These are phyloP conservation scores for Clavariopsis aquatica DNA, from an alignment of 495 filamentous ascomycete genomes.

Conservation along the genomic window DNA sequence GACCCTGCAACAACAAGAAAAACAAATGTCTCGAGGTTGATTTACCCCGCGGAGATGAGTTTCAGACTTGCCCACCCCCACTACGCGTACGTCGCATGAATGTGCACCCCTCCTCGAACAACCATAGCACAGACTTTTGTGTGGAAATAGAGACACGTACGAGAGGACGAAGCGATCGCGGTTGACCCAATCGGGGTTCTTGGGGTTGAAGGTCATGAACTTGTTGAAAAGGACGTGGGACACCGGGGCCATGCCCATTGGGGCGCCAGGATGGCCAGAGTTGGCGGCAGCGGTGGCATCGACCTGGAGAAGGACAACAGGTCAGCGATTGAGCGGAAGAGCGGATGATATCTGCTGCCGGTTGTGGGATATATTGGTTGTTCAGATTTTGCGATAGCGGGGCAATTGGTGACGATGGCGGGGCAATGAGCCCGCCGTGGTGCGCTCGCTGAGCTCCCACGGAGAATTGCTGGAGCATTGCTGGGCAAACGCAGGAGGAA, in stretches of 20 bases:
- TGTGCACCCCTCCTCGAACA: not conserved
- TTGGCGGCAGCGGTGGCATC: conserved; percentile 97
- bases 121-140: not conserved
- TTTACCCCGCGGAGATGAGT: conserved; percentile 28
- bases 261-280: conserved; percentile 97
- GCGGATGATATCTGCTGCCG: conserved; percentile 13
- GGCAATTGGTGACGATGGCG: conserved; percentile 46
- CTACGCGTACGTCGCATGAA: not conserved
- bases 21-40: conserved; percentile 20
- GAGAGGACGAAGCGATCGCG: conserved; percentile 98
- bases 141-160: conserved; percentile 60
- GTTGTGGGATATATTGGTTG: conserved; percentile 1
- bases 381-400: conserved; percentile 42
- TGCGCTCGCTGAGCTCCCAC: not conserved
- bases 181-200: conserved; percentile 96
- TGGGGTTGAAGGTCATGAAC: conserved; percentile 99
- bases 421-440: conserved; percentile 5
- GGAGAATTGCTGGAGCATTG: not conserved
- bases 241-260: conserved; percentile 98
- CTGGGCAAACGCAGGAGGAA: not conserved
- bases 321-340: conserved; percentile 43
- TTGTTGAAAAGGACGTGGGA: conserved; percentile 98
- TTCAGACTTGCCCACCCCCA: conserved; percentile 7
- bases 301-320: conserved; percentile 59
- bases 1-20: conserved; percentile 17